Evolutionary conservation across 306 rosid species (phyloP).

Genomic region (Prunus mongolica): DNA sequence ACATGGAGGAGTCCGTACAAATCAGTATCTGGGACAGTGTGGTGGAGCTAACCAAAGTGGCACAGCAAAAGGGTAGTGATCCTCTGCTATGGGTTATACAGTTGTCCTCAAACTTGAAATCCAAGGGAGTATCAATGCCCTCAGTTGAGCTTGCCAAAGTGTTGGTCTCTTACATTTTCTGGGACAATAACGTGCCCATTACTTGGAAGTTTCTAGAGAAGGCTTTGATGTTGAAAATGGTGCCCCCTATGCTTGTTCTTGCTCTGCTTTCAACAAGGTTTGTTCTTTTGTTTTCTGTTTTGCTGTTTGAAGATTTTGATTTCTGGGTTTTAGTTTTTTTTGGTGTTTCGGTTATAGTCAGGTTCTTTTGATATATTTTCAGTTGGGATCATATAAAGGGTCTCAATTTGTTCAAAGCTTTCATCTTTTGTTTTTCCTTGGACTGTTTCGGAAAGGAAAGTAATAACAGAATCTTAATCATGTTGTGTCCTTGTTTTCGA

Average conservation of each 20-base stretch:
- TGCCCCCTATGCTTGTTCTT: conserved; percentile 80
- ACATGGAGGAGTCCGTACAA: conserved; percentile 41
- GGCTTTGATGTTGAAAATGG: conserved; percentile 62
- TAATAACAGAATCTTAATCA: background rate
- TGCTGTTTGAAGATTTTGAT: background rate
- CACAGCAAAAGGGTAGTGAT: conserved; percentile 76
- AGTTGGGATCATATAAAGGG: conserved; percentile 3
- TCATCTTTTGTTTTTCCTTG: background rate
- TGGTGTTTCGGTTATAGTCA: background rate
- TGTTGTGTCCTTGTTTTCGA: background rate
- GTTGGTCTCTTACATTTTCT: conserved; percentile 77
- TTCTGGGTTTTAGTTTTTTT: background rate
- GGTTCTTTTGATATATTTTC: background rate
- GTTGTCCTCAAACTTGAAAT: conserved; percentile 62
- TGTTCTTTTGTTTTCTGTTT: background rate
- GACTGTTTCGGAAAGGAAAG: background rate
- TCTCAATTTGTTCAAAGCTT: conserved; percentile 5
- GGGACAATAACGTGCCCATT: conserved; percentile 91
- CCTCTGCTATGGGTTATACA: conserved; percentile 85
- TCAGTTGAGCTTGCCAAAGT: conserved; percentile 68
- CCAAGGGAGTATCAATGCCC: conserved; percentile 72
- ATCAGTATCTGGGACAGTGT: conserved; percentile 49
- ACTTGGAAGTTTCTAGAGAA: conserved; percentile 91
- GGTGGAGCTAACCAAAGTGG: conserved; percentile 59
- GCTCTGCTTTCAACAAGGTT: conserved; percentile 81